These are phyloP conservation scores for Larix sibirica DNA, from an alignment of 83 land plant genomes.

Conservation along the genomic window DNA sequence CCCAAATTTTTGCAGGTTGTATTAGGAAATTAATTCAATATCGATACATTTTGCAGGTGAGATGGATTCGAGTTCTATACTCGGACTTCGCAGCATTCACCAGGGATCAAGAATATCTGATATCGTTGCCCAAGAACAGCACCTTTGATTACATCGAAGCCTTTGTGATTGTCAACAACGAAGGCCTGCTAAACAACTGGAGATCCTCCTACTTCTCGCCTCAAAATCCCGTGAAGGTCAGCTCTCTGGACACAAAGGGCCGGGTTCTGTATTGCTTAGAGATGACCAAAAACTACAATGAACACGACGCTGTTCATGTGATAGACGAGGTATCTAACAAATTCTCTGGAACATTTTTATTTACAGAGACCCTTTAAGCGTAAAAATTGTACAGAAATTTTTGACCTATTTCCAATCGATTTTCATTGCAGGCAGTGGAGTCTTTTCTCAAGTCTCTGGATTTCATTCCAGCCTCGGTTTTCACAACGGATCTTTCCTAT, in stretches of 20 bases:
- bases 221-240: conserved; percentile 51
- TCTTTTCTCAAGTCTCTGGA: conserved; percentile 47
- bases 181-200: conserved; percentile 78
- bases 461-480: conserved; percentile 69
- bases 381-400: no score
- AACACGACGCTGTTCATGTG: conserved; percentile 23
- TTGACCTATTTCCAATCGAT: neutral
- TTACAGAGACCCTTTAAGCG: no score
- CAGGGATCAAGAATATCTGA: conserved; percentile 77
- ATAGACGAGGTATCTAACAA: conserved; percentile 60
- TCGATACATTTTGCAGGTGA: conserved; percentile 46
- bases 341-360: no score
- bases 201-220: conserved; percentile 79
- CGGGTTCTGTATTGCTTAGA: conserved; percentile 82
- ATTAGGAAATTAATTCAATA: no score
- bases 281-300: conserved; percentile 74
- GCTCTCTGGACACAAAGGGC: conserved; percentile 41
- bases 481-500: conserved; percentile 77
- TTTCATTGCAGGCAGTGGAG: conserved; percentile 61
- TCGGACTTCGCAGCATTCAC: conserved; percentile 83
- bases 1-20: neutral
- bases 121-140: conserved; percentile 42
- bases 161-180: conserved; percentile 76
- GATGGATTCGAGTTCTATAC: conserved; percentile 89
- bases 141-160: conserved; percentile 94